Evolutionary conservation across 805 yeast genomes (phyloP), one percentile per base, ranked within the genome.

Genomic region (Candida golubevii): DNA sequence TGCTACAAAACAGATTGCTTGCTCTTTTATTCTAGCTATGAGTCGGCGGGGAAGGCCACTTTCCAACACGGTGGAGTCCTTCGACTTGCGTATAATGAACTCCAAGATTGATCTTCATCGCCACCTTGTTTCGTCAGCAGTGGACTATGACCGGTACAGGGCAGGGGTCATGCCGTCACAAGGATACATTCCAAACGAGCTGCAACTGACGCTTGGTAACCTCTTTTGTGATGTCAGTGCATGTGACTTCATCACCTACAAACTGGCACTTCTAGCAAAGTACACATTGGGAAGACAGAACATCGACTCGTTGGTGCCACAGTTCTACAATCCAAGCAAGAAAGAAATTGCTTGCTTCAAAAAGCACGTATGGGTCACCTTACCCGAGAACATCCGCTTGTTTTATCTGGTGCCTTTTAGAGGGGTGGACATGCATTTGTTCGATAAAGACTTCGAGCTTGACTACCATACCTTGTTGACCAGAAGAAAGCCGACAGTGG

Each of bases 101-200:
- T 31, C 46, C 28, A 49, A 49, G 26, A 41, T 49, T 23, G 39
- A 47, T 11, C 45, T 47, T 26, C 42, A 33, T 29, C 39, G 32
- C 23, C 26, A 29, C 11, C 44, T 49, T 29, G 28, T 29, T 8
- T 28, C 41, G 15, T 38, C 41, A 13, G 23, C n/a, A 18, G 47
- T 49, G 9, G 48, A 36, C 35, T 49, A 44, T 35, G 53, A 49
- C 34, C 44, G 42, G 35, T 49, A 49, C 38, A 34, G 51, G 40
- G 44, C 46, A 14, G 49, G 49, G 7, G 31, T 31, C 4, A 34
- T 42, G 46, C 46, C 46, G 8, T 38, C 23, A 12, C 38, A 32
- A 5, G 30, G 41, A 8, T 38, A 38, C 9, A 34, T 42, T 2
- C n/a, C 38, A 31, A 33, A 38, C 6, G 36, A 37, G 31, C 38